phyloP scores from a whole-genome alignment of 2,329 filamentous ascomycete species.

The Colletotrichum godetiae region DNA sequence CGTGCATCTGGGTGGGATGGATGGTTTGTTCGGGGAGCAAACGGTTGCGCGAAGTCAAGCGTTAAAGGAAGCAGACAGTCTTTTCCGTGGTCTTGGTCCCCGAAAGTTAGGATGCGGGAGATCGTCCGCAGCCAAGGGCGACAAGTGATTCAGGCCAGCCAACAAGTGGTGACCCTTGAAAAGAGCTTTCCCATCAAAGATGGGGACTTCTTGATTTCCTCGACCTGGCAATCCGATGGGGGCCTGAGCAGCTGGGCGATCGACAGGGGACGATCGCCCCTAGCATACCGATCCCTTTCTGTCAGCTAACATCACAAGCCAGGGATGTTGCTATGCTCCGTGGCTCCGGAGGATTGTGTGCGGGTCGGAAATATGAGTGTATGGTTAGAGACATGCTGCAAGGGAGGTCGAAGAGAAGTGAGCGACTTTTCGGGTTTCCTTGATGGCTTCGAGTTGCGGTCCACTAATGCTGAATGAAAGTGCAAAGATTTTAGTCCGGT shows the following conservation, averaged over 20 bases:
- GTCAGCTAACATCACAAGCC: constrained; percentile 20
- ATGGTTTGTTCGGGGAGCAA: neutral
- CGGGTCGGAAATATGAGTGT: constrained; percentile 6
- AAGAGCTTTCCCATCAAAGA: constrained; percentile 28
- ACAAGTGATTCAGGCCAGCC: neutral
- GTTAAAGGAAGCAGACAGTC: neutral
- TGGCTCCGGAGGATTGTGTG: neutral
- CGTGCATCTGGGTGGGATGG: no score
- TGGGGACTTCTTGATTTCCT: constrained; percentile 4
- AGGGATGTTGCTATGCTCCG: constrained; percentile 9
- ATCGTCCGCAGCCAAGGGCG: constrained; percentile 19
- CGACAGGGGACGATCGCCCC: constrained; percentile 34
- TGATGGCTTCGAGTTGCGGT: neutral
- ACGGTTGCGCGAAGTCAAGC: neutral
- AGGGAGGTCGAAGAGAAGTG: constrained; percentile 12
- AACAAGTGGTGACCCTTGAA: constrained; percentile 3
- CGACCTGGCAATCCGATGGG: constrained; percentile 17
- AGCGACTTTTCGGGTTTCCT: neutral
- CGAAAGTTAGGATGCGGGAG: constrained; percentile 17
- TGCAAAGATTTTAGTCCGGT: neutral
- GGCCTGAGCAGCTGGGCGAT: constrained; percentile 6
- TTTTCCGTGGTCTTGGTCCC: neutral
- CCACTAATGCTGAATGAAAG: neutral
- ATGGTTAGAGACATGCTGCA: constrained; percentile 12
- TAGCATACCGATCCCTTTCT: constrained; percentile 17